A percentile compares a stretch with the other conserved stretches of the same genome.
Evolutionary conservation across 2,329 filamentous ascomycete genomes (phyloP).

Genomic region (Eutypa lata): DNA sequence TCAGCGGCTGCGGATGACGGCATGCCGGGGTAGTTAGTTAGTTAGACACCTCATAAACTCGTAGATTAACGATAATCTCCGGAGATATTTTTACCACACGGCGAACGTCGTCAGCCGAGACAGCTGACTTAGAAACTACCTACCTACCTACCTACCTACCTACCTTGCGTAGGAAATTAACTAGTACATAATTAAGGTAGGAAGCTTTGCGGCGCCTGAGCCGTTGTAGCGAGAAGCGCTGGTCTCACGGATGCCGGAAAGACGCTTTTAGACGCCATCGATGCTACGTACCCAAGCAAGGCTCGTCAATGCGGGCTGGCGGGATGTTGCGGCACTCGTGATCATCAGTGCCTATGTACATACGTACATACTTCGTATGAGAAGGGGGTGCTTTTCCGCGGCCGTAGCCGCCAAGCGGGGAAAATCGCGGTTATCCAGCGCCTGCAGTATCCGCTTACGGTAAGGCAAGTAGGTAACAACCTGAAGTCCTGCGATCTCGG

Average conservation of each 20-base stretch:
- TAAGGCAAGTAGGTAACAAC: background rate
- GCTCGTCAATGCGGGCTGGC: background rate
- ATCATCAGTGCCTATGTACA: background rate
- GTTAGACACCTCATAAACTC: too few species aligned
- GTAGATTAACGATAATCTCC: too few species aligned
- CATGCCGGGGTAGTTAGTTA: too few species aligned
- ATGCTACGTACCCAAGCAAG: background rate
- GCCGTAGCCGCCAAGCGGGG: background rate
- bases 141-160: too few species aligned
- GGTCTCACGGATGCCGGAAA: background rate
- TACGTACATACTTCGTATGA: background rate
- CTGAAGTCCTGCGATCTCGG: background rate
- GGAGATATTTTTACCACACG: too few species aligned
- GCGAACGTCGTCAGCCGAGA: too few species aligned
- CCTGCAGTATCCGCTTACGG: background rate
- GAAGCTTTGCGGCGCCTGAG: background rate
- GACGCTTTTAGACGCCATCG: background rate
- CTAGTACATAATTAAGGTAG: background rate
- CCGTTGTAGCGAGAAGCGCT: background rate
- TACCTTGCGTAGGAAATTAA: background rate
- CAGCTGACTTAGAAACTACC: too few species aligned
- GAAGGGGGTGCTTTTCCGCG: background rate
- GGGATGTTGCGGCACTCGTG: too few species aligned
- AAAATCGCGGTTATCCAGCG: background rate
- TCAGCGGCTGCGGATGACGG: too few species aligned